Evolutionary conservation across 1,139 yeast species (phyloP).

Genomic region (Geotrichum australiense): DNA sequence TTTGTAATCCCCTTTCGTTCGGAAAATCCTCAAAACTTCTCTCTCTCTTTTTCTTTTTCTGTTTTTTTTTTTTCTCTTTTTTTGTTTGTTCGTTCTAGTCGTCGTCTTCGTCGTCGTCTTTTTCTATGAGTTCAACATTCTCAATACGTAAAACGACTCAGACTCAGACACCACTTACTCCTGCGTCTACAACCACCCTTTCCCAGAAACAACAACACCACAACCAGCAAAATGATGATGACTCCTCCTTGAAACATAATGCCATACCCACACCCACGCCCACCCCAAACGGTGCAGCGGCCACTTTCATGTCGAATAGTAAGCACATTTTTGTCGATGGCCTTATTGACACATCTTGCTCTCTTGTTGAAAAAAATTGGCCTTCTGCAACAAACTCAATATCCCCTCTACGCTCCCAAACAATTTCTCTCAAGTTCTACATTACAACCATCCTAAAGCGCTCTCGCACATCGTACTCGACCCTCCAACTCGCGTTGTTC

Average conservation of each 20-base stretch:
- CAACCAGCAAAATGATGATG: neutral
- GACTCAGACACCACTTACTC: slow-evolving; percentile 1
- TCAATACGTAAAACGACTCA: slow-evolving; percentile 3
- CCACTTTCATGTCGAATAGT: slow-evolving; percentile 3
- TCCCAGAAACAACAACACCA: neutral
- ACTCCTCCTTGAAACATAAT: slow-evolving; percentile 1
- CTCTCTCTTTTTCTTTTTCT: too few species aligned
- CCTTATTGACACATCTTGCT: slow-evolving; percentile 34
- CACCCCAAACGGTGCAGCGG: neutral
- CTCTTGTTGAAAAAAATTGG: slow-evolving; percentile 36
- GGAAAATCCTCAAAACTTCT: too few species aligned
- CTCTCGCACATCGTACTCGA: slow-evolving; percentile 58
- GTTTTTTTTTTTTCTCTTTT: too few species aligned
- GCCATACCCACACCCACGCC: too few species aligned
- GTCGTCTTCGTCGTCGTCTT: too few species aligned
- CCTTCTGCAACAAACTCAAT: slow-evolving; percentile 20
- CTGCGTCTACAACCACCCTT: neutral
- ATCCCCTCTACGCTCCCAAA: slow-evolving; percentile 17
- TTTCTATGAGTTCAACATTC: slow-evolving; percentile 6
- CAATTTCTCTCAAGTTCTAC: slow-evolving; percentile 39
- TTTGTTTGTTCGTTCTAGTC: too few species aligned
- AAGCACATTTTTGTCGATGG: slow-evolving; percentile 28
- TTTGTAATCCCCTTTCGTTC: too few species aligned
- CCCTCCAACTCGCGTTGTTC: slow-evolving; percentile 60
- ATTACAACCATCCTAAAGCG: slow-evolving; percentile 61